phyloP scores from a whole-genome alignment of 352 stramenopile species.

The Detonula confervacea region DNA sequence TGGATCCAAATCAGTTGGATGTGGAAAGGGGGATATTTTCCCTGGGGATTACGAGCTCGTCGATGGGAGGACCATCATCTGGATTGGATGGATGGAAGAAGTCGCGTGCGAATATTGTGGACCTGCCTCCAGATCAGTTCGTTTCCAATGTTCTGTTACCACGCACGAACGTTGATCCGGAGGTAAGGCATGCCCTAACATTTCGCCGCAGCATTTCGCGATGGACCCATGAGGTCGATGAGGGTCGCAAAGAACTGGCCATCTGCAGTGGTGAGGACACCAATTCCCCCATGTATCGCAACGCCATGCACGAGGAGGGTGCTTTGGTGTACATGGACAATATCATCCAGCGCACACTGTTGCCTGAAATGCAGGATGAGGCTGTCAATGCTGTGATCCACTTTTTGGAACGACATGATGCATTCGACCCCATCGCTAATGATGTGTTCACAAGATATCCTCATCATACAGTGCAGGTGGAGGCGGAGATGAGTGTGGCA shows the following conservation, averaged over 20 bases:
- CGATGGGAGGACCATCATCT: constrained; percentile 7
- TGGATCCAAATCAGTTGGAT: constrained; percentile 50
- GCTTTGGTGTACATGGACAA: constrained; percentile 79
- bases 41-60: constrained; percentile 56
- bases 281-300: constrained; percentile 41
- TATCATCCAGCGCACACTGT: constrained; percentile 76
- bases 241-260: constrained; percentile 65
- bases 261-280: constrained; percentile 70
- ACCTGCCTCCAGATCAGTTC: constrained; percentile 62
- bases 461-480: constrained; percentile 50
- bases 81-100: constrained; percentile 41
- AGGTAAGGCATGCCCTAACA: constrained; percentile 75
- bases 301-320: constrained; percentile 55
- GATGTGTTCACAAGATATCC: constrained; percentile 59
- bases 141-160: constrained; percentile 72
- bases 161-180: constrained; percentile 66
- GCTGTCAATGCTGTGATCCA: constrained; percentile 77
- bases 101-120: constrained; percentile 45
- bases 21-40: constrained; percentile 71
- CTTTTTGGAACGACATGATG: constrained; percentile 76
- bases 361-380: constrained; percentile 82
- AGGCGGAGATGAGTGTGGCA: constrained; percentile 82
- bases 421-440: constrained; percentile 79
- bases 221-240: constrained; percentile 66
- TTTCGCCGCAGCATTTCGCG: constrained; percentile 71